Base-by-base conservation (phyloP, 257 asterid genomes). In the Leonotis leonurus region DNA sequence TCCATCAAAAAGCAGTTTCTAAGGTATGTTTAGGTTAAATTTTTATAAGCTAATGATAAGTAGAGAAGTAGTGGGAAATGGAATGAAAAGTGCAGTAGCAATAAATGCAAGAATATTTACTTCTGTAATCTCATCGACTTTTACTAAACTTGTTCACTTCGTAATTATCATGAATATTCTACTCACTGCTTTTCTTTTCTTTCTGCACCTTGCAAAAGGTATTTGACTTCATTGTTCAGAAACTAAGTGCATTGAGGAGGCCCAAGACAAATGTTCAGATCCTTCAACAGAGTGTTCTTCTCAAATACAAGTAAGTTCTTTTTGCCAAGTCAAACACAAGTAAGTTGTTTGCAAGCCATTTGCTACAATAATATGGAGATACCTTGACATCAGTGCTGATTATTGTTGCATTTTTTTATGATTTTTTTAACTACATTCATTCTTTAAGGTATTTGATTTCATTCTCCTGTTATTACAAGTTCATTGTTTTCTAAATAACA, bases 251-350 rank as follows among this genome's bases (percentile, higher is more conserved):
- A 41, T 71, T 93, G 71, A 85, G 99, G 85, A 89, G 85, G 68
- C 99, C 99, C 64, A 93, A 93, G 85, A 93, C 99, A 51, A 93
- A 93, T 68, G 90, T 93, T 50, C 99, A 93, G 95, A 93, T 93
- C 70, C 96, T 93, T 80, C 99, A 89, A 70, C 99, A 93, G 77
- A 87, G 88, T 70, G 94, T 89, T 75, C 99, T 93, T 75, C 78
- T 93, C 69, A 93, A 93, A 80, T 87, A 93, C 83, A 89, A 89
- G 99, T 92, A 82, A 78, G 96, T 72, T 70, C 20, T 62, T 48
- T 9, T 48, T 9, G 63, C 46, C 60, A 48, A 14, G 40, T 46
- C 51, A 37, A 26, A 25, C 49, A 67, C 39, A 41, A 55, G 13
- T 58, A n/a, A n/a, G n/a, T n/a, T 20, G 13, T 27, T 4, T 8